These are phyloP conservation scores for Cercospora nicotianae DNA, from an alignment of 2,329 filamentous ascomycete genomes.

Conservation along the genomic window DNA sequence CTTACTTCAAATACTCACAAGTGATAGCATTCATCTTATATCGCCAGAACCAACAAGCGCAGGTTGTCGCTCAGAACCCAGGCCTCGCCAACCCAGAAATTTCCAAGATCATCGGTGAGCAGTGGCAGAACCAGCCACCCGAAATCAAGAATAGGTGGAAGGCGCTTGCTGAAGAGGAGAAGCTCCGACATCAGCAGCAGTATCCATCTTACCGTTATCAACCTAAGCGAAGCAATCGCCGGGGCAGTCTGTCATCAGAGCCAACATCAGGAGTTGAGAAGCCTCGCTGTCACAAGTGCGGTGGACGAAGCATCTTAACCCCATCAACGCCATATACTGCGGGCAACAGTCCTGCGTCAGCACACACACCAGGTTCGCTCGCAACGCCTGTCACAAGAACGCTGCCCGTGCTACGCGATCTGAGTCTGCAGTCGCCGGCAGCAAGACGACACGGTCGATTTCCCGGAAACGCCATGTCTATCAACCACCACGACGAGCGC, in stretches of 20 bases:
- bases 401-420: constrained; percentile 39
- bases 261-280: constrained; percentile 40
- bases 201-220: constrained; percentile 96
- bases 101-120: constrained; percentile 92
- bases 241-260: constrained; percentile 38
- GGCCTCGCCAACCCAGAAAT: constrained; percentile 92
- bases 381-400: constrained; percentile 40
- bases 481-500: constrained; percentile 38
- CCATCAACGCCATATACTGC: constrained; percentile 57
- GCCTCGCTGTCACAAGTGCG: constrained; percentile 67
- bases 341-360: constrained; percentile 32
- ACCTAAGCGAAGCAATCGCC: constrained; percentile 62
- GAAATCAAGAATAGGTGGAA: constrained; percentile 85
- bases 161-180: constrained; percentile 86
- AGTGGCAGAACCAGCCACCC: constrained; percentile 78
- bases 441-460: constrained; percentile 29
- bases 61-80: constrained; percentile 79
- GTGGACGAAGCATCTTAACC: constrained; percentile 65
- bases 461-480: constrained; percentile 37
- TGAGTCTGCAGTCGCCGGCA: constrained; percentile 40
- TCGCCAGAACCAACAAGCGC: constrained; percentile 85
- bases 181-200: constrained; percentile 80
- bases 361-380: constrained; percentile 35
- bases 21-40: constrained; percentile 91
- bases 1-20: constrained; percentile 27